A percentile compares a stretch with the other conserved stretches of the same genome.
Conservation (phyloP, 2,329 filamentous ascomycete genomes). For the Apiospora aurea region DNA sequence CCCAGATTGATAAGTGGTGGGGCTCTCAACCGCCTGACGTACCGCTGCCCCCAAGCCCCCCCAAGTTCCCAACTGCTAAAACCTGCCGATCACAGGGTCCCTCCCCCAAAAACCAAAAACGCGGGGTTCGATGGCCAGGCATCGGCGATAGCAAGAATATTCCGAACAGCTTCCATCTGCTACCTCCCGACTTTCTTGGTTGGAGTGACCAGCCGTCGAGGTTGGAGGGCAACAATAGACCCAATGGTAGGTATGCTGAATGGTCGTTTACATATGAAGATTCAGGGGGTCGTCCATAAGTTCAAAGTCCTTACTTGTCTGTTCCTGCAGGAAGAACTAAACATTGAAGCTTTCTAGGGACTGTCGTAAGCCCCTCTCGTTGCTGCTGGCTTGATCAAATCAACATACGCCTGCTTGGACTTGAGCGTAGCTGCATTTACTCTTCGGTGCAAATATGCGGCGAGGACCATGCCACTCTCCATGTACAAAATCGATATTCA, state of each 20-base stretch:
- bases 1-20: slow-evolving; percentile 7
- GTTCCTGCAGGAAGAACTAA: no score
- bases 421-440: background rate
- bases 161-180: background rate
- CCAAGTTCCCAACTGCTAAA: background rate
- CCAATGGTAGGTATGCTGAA: no score
- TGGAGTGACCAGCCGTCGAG: no score
- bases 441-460: no score
- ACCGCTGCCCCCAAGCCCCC: background rate
- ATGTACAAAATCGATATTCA: no score
- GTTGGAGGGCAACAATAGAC: no score
- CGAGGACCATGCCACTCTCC: no score
- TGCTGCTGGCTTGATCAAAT: background rate
- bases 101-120: background rate
- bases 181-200: no score
- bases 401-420: background rate
- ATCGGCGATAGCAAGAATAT: background rate
- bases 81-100: slow-evolving; percentile 11
- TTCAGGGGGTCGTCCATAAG: no score
- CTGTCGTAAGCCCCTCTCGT: slow-evolving; percentile 33
- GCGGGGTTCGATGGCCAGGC: background rate
- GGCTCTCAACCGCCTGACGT: background rate
- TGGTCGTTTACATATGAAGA: no score
- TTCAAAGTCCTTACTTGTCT: no score
- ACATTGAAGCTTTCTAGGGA: no score